Conservation (phyloP, 352 stramenopile genomes). For the Phytophthora palmivora region DNA sequence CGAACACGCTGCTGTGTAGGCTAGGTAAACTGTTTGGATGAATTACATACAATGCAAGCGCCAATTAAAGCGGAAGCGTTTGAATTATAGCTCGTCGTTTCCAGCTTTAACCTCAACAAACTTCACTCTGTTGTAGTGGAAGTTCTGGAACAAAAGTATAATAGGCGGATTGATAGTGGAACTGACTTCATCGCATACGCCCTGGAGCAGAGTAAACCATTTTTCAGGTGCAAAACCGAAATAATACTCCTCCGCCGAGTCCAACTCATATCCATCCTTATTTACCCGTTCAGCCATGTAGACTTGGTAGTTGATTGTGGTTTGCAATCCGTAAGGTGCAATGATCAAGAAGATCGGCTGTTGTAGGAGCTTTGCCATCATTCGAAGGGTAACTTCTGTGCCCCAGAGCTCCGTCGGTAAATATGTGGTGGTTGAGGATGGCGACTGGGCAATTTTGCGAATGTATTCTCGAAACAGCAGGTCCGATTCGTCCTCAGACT, state of each 20-base stretch:
- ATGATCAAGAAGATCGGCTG: slow-evolving; percentile 22
- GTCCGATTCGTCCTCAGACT: slow-evolving; percentile 18
- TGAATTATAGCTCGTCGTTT: too few species aligned
- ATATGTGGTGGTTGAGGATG: slow-evolving; percentile 5
- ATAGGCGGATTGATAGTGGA: slow-evolving; percentile 2
- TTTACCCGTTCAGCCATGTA: slow-evolving; percentile 12
- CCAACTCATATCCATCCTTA: slow-evolving; percentile 8
- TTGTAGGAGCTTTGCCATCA: slow-evolving; percentile 31
- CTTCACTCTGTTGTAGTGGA: slow-evolving; percentile 23
- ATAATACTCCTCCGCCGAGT: slow-evolving; percentile 23
- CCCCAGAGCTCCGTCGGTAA: slow-evolving; percentile 14
- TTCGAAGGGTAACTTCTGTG: slow-evolving; percentile 21
- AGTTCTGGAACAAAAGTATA: slow-evolving; percentile 20
- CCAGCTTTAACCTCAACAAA: slow-evolving; percentile 3
- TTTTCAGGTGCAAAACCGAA: slow-evolving; percentile 3
- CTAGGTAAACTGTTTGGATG: too few species aligned
- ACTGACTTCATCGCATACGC: background rate
- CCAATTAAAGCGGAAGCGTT: too few species aligned
- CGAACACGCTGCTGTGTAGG: too few species aligned
- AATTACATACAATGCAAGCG: too few species aligned
- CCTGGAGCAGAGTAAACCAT: slow-evolving; percentile 15
- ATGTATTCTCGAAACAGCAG: slow-evolving; percentile 17
- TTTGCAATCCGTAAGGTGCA: slow-evolving; percentile 13
- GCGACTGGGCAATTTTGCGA: slow-evolving; percentile 8
- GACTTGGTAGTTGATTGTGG: slow-evolving; percentile 12